These are phyloP conservation scores for Dimocarpus longan DNA, from an alignment of 345 rosid species.

Conservation along the genomic window DNA sequence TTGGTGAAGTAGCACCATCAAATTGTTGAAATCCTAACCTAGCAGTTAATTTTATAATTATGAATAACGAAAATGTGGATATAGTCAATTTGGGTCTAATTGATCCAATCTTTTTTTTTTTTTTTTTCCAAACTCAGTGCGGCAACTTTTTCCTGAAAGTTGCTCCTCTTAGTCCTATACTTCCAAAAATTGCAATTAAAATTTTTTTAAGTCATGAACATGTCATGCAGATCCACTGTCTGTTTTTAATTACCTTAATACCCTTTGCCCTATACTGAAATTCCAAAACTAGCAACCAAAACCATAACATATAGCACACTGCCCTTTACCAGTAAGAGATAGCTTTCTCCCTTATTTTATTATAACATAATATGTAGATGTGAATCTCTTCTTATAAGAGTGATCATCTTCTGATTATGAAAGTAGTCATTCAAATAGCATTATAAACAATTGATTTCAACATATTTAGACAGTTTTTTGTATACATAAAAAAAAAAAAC, in stretches of 20 bases:
- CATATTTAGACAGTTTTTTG: too few species aligned
- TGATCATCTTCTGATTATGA: too few species aligned
- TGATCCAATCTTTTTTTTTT: too few species aligned
- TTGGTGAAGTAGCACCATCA: constrained; percentile 6
- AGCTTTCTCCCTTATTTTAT: too few species aligned
- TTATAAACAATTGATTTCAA: too few species aligned
- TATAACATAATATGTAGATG: too few species aligned
- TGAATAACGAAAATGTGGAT: neutral
- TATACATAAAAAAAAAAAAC: too few species aligned
- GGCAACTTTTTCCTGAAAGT: neutral
- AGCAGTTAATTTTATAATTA: neutral
- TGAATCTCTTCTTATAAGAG: too few species aligned
- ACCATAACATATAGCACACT: too few species aligned
- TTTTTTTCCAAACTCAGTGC: neutral
- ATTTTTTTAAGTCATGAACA: neutral
- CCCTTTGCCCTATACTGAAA: neutral
- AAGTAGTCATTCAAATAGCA: too few species aligned
- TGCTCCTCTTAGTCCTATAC: neutral
- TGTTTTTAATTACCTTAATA: neutral
- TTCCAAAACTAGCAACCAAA: neutral
- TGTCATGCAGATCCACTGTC: neutral
- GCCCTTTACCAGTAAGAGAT: too few species aligned
- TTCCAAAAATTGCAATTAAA: neutral
- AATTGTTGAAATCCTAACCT: neutral
- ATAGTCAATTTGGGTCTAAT: neutral